These are phyloP conservation scores for Ilex asprella DNA, from an alignment of 257 asterid genomes.

Conservation along the genomic window DNA sequence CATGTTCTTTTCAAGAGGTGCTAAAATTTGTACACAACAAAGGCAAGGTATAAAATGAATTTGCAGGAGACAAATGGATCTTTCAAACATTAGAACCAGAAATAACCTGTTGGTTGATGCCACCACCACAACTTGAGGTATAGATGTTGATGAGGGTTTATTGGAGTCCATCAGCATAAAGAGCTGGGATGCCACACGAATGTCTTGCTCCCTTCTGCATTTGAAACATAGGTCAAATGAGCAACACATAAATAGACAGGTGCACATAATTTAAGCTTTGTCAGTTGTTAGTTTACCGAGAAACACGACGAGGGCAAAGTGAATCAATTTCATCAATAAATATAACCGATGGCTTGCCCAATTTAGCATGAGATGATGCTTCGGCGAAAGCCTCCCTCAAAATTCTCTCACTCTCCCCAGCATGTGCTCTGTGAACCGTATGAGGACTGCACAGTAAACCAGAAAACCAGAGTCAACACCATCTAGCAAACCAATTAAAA, in stretches of 20 bases:
- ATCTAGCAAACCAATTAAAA: slow-evolving; percentile 7
- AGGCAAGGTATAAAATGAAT: background rate
- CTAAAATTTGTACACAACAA: background rate
- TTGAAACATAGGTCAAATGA: slow-evolving; percentile 8
- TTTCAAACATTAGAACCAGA: background rate
- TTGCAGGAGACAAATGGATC: background rate
- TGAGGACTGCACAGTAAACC: slow-evolving; percentile 61
- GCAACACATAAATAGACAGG: slow-evolving; percentile 3
- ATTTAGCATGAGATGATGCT: slow-evolving; percentile 61
- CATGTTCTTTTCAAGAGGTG: too few species aligned
- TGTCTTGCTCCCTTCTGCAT: slow-evolving; percentile 80
- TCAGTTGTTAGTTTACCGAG: slow-evolving; percentile 39
- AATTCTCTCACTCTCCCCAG: slow-evolving; percentile 84
- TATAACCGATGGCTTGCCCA: slow-evolving; percentile 80
- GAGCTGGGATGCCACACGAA: slow-evolving; percentile 82
- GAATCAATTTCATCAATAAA: slow-evolving; percentile 95
- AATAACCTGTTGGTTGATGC: slow-evolving; percentile 91
- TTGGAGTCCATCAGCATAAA: slow-evolving; percentile 79
- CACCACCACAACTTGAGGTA: slow-evolving; percentile 73
- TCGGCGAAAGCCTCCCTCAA: slow-evolving; percentile 81
- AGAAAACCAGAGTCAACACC: slow-evolving; percentile 7
- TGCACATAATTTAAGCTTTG: too few species aligned
- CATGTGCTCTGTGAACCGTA: slow-evolving; percentile 70
- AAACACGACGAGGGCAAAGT: slow-evolving; percentile 83
- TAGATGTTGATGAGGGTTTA: slow-evolving; percentile 36